Conservation (phyloP, 2,329 filamentous ascomycete species). For the Botrytis medusae region DNA sequence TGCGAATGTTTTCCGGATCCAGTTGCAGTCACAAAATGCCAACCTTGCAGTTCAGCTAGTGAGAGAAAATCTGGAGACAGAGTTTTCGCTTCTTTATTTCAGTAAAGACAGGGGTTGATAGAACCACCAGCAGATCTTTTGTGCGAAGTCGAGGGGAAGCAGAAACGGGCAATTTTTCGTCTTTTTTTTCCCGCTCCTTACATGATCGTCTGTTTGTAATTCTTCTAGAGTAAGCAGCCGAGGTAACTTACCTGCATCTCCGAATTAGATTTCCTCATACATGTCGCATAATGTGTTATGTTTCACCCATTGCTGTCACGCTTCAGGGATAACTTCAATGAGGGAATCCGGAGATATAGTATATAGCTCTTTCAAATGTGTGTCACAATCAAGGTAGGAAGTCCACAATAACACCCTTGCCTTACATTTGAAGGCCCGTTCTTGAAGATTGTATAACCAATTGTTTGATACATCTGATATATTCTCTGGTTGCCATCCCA, state of each 20-base stretch:
- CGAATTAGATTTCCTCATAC: not conserved
- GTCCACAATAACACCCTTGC: not conserved
- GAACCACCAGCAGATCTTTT: not conserved
- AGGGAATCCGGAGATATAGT: not conserved
- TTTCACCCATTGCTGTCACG: not conserved
- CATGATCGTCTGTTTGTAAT: not conserved
- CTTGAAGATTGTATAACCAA: not conserved
- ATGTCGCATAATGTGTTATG: not conserved
- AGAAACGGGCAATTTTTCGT: not conserved
- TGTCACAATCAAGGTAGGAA: not conserved
- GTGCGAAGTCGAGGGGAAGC: not conserved
- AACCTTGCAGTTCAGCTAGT: not conserved
- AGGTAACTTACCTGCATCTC: not conserved
- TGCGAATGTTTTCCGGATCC: not conserved
- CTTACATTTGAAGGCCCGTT: not conserved
- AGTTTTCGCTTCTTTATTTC: not conserved
- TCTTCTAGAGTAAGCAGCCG: not conserved
- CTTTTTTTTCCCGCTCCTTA: not conserved
- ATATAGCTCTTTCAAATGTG: not conserved
- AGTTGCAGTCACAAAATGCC: no score
- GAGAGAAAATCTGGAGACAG: conserved; percentile 12
- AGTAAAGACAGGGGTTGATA: not conserved
- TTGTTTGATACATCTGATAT: not conserved
- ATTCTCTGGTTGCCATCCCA: not conserved
- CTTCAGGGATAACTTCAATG: not conserved